Evolutionary conservation across 768 basidiomycete genomes (phyloP).

Genomic region (Vararia minispora): DNA sequence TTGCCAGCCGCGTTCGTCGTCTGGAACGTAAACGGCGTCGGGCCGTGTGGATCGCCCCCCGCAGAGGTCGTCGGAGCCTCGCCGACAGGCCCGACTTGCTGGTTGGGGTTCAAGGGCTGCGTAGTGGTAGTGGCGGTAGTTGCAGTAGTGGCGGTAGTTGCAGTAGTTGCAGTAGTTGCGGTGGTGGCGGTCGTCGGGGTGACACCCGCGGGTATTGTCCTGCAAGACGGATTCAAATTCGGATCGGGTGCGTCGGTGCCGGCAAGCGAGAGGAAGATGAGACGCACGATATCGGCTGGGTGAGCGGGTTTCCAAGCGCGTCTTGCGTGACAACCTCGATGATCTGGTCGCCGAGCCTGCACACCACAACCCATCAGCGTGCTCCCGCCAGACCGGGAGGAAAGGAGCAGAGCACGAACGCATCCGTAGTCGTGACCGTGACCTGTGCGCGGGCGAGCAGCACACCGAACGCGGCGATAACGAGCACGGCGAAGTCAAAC

Average conservation of each 20-base stretch:
- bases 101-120: too few species aligned
- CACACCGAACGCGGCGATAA: conserved; percentile 15
- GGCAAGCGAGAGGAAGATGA: not conserved
- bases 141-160: conserved; percentile 15
- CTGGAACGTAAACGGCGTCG: conserved; percentile 22
- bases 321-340: conserved; percentile 36
- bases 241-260: too few species aligned
- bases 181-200: conserved; percentile 11
- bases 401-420: conserved; percentile 24
- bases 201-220: conserved; percentile 13
- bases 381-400: conserved; percentile 5
- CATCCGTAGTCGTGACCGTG: conserved; percentile 34
- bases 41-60: conserved; percentile 8
- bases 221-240: too few species aligned
- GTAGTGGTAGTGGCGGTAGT: conserved; percentile 11
- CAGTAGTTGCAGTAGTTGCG: conserved; percentile 16
- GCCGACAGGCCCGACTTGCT: conserved; percentile 47
- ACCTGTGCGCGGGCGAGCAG: too few species aligned
- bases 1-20: conserved; percentile 24
- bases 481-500: conserved; percentile 10
- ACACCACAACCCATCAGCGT: conserved; percentile 3
- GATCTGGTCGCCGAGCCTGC: conserved; percentile 38
- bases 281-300: conserved; percentile 33
- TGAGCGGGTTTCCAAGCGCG: conserved; percentile 27
- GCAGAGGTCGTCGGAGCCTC: conserved; percentile 19